Evolutionary conservation across 129 eudicot species (phyloP), one percentile per base, ranked within the genome.

Genomic region (Flaveria trinervia): DNA sequence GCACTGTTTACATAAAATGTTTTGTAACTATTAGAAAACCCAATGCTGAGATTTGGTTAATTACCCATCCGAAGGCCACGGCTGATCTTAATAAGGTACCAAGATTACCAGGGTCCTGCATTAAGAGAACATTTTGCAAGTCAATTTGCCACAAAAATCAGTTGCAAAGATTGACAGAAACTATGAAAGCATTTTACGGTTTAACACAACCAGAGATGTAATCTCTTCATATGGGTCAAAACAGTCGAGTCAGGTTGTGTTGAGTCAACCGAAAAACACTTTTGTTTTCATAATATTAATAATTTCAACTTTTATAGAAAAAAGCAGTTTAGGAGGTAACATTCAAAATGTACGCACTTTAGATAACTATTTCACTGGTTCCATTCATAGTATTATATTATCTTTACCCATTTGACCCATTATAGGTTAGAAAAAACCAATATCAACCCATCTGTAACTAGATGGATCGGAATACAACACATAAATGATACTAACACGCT

Each of bases 51-150:
- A 73, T n/a, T 10, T 9, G 57, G 49, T 72, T 64, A 16, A 71
- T 77, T 85, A 93, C 98, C 98, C 98, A 93, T 78, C 87, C 84
- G 16, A 93, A 93, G 13, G 97, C 98, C 79, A 88, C 81, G 0
- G 97, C 96, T 76, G 98, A 88, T 89, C 97, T 80, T 75, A 93
- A 81, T 62, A 93, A 87, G 56, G 98, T 93, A 77, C 98, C 98
- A 71, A 93, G 97, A 73, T 93, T 93, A 77, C 98, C 98, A 30
- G 98, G 98, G 81, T 93, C 98, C 98, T 93, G 89, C 85, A 55
- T 68, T 30, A 70, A 77, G 59, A 85, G 23, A 81, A 71, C 45
- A 49, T 11, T 28, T 70, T 68, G 68, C 61, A 68, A 55, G 48
- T 68, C 18, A 77, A 65, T 9, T 9, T 73, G 26, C 62, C n/a